Evolutionary conservation across 2,329 filamentous ascomycete genomes (phyloP), one percentile per base, ranked within the genome.

Genomic region (Colletotrichum sp.): DNA sequence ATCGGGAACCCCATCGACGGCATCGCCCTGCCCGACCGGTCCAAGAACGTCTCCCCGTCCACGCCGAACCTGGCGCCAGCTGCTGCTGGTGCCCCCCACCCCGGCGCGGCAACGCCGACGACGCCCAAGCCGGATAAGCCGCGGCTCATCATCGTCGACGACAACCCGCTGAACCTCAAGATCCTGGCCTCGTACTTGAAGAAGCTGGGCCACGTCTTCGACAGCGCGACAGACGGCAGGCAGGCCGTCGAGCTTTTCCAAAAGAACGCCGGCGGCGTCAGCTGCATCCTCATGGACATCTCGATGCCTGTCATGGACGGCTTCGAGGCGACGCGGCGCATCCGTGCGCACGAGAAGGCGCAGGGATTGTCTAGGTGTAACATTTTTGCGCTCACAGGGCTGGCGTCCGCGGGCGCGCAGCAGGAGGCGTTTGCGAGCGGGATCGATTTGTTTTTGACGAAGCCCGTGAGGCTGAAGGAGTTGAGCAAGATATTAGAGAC

Each of bases 261-360:
- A 10, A 36, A 76, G 3, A 77, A 78, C 2, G 80, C 80, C 0
- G 76, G 76, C 0, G 63, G 78, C 2, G 85, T 80, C 32, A 72
- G 69, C 1, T 83, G 81, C 65, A 77, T 87, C 2, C 75, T 87
- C 6, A 87, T 86, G 79, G 90, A 92, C 77, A 87, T 91, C 2
- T 90, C 86, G 69, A 92, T 92, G 90, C 90, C 90, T 0, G 82
- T 91, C 4, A 88, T 92, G 79, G 87, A 92, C 76, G 89, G 89
- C 0, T 85, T 90, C 5, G 87, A 88, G 18, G 86, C 88, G 0
- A 90, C 89, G 4, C 82, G 86, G 3, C 82, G 83, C 13, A 91
- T 91, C n/a, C 85, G 90, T 2, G 83, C 85, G 2, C 83, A 88
- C 39, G 90, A 92, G 78, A 82, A 83, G 7, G 83, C 87, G 0